Conservation (phyloP, 352 stramenopile genomes). For the Globisporangium carolinianum region DNA sequence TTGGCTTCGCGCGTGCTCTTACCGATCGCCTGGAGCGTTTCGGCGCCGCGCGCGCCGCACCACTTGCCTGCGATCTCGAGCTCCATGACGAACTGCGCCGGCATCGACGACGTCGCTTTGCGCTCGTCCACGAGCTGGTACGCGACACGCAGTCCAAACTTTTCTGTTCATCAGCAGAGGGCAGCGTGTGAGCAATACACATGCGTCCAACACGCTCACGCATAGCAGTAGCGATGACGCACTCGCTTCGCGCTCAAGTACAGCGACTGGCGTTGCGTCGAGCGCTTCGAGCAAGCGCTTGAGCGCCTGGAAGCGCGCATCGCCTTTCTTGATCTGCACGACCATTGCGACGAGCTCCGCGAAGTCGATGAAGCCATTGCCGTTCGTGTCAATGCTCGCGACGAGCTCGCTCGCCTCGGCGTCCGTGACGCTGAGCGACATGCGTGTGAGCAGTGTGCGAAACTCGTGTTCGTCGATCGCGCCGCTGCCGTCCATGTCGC, state of each 20-base stretch:
- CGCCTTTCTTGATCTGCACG: slow-evolving; percentile 43
- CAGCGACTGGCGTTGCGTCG: slow-evolving; percentile 49
- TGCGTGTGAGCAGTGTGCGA: slow-evolving; percentile 38
- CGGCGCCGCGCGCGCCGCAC: slow-evolving; percentile 25
- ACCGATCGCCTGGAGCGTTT: slow-evolving; percentile 33
- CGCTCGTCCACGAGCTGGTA: slow-evolving; percentile 53
- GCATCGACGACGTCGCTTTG: slow-evolving; percentile 23
- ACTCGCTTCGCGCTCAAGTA: slow-evolving; percentile 56
- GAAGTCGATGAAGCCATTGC: slow-evolving; percentile 59
- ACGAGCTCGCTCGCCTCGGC: slow-evolving; percentile 42
- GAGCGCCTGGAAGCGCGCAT: slow-evolving; percentile 37
- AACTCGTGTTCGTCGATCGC: slow-evolving; percentile 65
- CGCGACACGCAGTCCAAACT: slow-evolving; percentile 39
- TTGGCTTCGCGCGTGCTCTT: slow-evolving; percentile 68
- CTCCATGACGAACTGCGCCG: slow-evolving; percentile 35
- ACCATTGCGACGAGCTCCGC: slow-evolving; percentile 50
- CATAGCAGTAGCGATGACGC: neutral
- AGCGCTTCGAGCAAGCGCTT: slow-evolving; percentile 39
- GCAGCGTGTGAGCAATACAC: neutral
- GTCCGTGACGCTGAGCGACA: slow-evolving; percentile 40
- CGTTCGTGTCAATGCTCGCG: slow-evolving; percentile 44
- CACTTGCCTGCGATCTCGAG: slow-evolving; percentile 46
- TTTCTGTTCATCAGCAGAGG: slow-evolving; percentile 14
- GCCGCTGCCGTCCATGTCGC: slow-evolving; percentile 45
- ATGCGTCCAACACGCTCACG: neutral